Conservation (phyloP, 164 flowering plant genomes). For the Dillenia suffruticosa region DNA sequence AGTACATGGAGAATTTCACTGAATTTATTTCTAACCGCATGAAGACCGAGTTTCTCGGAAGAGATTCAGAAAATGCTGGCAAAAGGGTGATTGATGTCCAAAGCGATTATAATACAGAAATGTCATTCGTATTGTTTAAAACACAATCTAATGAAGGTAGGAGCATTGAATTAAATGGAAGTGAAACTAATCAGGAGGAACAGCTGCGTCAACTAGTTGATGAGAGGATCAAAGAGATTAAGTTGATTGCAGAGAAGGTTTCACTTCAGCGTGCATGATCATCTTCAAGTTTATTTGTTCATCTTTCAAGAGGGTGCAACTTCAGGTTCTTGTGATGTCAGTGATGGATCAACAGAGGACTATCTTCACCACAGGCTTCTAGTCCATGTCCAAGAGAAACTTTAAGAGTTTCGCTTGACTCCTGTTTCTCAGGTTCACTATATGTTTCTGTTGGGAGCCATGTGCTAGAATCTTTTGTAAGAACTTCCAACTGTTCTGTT, state of each 20-base stretch:
- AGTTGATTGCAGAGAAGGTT: slow-evolving; percentile 57
- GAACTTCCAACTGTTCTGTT: too few species aligned
- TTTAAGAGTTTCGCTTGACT: too few species aligned
- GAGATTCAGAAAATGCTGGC: slow-evolving; percentile 54
- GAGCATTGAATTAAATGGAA: slow-evolving; percentile 38
- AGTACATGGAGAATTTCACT: slow-evolving; percentile 50
- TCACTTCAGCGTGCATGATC: slow-evolving; percentile 10
- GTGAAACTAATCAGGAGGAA: slow-evolving; percentile 51
- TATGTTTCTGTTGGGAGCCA: too few species aligned
- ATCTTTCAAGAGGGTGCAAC: too few species aligned
- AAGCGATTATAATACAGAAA: slow-evolving; percentile 52
- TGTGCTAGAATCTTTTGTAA: too few species aligned
- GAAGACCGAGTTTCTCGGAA: slow-evolving; percentile 64
- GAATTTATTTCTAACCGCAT: slow-evolving; percentile 48
- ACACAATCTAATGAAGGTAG: slow-evolving; percentile 27
- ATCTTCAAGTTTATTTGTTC: too few species aligned
- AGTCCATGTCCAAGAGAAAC: too few species aligned
- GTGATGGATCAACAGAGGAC: too few species aligned
- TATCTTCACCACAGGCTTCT: too few species aligned
- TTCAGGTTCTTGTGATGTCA: neutral
- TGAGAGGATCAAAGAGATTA: slow-evolving; percentile 63
- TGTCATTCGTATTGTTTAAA: slow-evolving; percentile 79
- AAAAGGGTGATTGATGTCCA: slow-evolving; percentile 67
- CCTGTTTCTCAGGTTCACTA: too few species aligned
- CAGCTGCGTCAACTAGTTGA: slow-evolving; percentile 68